phyloP scores from a whole-genome alignment of 2,329 filamentous ascomycete genomes.

The Colletotrichum brevisporum region DNA sequence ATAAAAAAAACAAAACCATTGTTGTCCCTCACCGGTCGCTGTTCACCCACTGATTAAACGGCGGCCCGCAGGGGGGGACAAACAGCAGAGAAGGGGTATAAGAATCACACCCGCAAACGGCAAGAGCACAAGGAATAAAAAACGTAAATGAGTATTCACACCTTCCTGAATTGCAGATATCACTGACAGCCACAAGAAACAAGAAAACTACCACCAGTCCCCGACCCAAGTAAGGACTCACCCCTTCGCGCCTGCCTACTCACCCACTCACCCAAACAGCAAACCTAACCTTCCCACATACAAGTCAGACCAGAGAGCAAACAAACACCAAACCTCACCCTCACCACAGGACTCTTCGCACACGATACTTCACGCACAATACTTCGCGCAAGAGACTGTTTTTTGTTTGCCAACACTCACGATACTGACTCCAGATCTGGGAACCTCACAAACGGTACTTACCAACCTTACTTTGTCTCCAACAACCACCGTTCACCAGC shows the following conservation, averaged over 20 bases:
- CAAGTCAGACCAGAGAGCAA: too few relatives aligned
- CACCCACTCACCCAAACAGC: too few relatives aligned
- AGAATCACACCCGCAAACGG: not conserved
- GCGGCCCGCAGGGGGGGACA: not conserved
- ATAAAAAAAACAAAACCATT: not conserved
- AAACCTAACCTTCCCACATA: too few relatives aligned
- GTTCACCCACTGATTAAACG: not conserved
- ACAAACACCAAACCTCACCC: too few relatives aligned
- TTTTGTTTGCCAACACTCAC: not conserved
- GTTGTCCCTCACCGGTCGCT: not conserved
- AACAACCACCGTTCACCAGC: not conserved
- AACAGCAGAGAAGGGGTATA: not conserved
- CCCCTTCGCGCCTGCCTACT: too few relatives aligned
- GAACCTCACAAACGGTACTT: not conserved
- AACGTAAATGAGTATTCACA: not conserved
- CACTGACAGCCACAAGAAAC: not conserved
- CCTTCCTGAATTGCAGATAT: not conserved
- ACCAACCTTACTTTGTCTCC: not conserved
- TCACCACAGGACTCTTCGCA: too few relatives aligned
- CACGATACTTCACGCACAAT: too few relatives aligned
- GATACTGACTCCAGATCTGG: not conserved
- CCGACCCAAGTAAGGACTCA: not conserved
- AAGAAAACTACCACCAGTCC: not conserved
- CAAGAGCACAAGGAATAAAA: not conserved
- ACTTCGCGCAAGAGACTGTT: too few relatives aligned